Evolutionary conservation across 345 rosid species (phyloP), one percentile per base, ranked within the genome.

Genomic region (Odontarrhena argentea): DNA sequence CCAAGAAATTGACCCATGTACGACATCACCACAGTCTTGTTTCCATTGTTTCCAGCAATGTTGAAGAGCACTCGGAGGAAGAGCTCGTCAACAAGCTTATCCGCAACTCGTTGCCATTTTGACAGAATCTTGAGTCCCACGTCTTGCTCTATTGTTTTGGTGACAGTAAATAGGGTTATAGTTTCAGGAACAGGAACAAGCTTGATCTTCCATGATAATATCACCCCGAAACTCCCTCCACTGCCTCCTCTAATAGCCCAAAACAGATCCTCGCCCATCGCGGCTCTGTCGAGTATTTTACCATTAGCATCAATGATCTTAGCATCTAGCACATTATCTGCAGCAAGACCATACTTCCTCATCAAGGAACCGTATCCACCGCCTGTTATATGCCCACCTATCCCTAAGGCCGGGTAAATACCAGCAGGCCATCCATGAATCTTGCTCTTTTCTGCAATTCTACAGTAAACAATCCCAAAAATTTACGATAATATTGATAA

Each of bases 261-360:
- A 56, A 85, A 87, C 1, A 79, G 58, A 63, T 85, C 95, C 44
- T 87, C 84, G 0, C 95, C 89, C 88, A 84, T 87, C 1, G 84
- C 11, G 5, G 63, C 38, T 46, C 87, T 54, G 46, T 88, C 75
- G 1, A 86, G 84, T 22, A 86, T 51, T 13, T 65, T 76, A 12
- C 89, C 91, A 24, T 73, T 67, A 11, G 54, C 83, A 53, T 82
- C 87, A 3, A 87, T 68, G 1, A 87, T 84, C 58, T 77, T 71
- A 30, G 91, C 95, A 61, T 87, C 89, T 0, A 84, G 37, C 3
- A 84, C 87, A 62, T 87, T 87, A 38, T 87, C 95, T 5, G 79
- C 89, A 24, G 84, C 92, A 9, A 84, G 89, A 32, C 92, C 96
- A 43, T 67, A 84, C 71, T 81, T 88, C 56, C 90, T 77, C 92